These are phyloP conservation scores for Leptodermis oblonga DNA, from an alignment of 257 asterid genomes.

Conservation along the genomic window DNA sequence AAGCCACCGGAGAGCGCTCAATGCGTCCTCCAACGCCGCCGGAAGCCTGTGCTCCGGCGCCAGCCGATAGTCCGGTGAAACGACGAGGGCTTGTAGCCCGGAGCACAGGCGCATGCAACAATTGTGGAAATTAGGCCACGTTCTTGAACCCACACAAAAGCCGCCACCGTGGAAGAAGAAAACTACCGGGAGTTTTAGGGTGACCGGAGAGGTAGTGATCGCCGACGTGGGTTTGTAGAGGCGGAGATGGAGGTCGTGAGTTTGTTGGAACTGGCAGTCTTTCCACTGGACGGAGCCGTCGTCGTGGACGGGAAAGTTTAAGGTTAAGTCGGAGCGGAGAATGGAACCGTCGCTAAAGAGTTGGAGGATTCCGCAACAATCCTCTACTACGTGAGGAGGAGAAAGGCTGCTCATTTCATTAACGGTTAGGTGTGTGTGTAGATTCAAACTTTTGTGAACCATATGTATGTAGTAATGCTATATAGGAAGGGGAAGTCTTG, in stretches of 20 bases:
- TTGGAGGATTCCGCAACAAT: constrained; percentile 17
- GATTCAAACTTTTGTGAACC: not conserved
- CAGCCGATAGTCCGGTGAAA: constrained; percentile 68
- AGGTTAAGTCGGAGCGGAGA: constrained; percentile 15
- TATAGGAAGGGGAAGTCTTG: too few species aligned
- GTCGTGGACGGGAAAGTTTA: constrained; percentile 35
- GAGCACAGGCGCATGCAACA: constrained; percentile 72
- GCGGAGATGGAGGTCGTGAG: constrained; percentile 49
- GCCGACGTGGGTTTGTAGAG: constrained; percentile 45
- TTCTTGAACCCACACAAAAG: constrained; percentile 65
- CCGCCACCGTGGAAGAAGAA: constrained; percentile 77
- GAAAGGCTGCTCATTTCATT: not conserved
- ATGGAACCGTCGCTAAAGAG: constrained; percentile 30
- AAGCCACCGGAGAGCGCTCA: constrained; percentile 54
- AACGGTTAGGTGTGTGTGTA: not conserved
- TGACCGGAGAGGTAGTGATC: not conserved
- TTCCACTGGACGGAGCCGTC: constrained; percentile 70
- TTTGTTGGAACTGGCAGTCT: constrained; percentile 38
- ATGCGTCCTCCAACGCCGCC: constrained; percentile 54
- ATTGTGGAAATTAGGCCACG: constrained; percentile 69
- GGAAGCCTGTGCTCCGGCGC: constrained; percentile 82
- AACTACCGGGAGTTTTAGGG: constrained; percentile 39
- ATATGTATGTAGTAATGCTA: too few species aligned
- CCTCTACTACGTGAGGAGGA: constrained; percentile 19
- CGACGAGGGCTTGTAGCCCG: constrained; percentile 40